A percentile compares a stretch with the other conserved stretches of the same genome.
Evolutionary conservation across 768 basidiomycete genomes (phyloP).

Genomic region (Wakefieldia striispora): DNA sequence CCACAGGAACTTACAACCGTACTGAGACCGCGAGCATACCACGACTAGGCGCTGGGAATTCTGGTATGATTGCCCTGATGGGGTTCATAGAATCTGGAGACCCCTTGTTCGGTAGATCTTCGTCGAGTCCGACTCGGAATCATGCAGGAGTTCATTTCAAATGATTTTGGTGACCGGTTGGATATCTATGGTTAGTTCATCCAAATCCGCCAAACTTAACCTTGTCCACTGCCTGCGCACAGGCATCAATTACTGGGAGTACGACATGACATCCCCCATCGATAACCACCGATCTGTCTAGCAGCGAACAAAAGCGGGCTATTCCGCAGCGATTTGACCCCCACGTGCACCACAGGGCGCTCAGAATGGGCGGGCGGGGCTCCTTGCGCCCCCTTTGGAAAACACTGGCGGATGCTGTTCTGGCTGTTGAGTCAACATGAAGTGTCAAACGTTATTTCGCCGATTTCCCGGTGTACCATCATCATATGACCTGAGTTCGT

Average conservation of each 20-base stretch:
- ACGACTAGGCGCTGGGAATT: background rate
- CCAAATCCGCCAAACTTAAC: conserved; percentile 22
- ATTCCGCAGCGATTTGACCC: background rate
- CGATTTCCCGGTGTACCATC: too few species aligned
- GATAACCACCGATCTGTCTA: background rate
- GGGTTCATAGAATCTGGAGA: background rate
- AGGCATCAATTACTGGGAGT: background rate
- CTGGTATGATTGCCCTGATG: background rate
- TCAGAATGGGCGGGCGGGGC: background rate
- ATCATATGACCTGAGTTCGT: too few species aligned
- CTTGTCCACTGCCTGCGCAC: conserved; percentile 12
- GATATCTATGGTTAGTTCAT: conserved; percentile 8
- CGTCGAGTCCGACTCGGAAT: conserved; percentile 11
- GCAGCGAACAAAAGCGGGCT: background rate
- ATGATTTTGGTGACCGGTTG: conserved; percentile 3
- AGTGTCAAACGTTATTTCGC: too few species aligned
- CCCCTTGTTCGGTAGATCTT: conserved; percentile 1
- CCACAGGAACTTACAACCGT: background rate
- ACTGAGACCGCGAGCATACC: background rate
- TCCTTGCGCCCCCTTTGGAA: conserved; percentile 3
- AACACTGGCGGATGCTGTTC: too few species aligned
- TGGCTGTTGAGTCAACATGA: too few species aligned
- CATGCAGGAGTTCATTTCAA: background rate
- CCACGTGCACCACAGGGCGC: background rate
- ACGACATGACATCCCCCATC: background rate